Evolutionary conservation across 2,329 filamentous ascomycete species (phyloP).

Genomic region (Pyrenochaeta sp.): DNA sequence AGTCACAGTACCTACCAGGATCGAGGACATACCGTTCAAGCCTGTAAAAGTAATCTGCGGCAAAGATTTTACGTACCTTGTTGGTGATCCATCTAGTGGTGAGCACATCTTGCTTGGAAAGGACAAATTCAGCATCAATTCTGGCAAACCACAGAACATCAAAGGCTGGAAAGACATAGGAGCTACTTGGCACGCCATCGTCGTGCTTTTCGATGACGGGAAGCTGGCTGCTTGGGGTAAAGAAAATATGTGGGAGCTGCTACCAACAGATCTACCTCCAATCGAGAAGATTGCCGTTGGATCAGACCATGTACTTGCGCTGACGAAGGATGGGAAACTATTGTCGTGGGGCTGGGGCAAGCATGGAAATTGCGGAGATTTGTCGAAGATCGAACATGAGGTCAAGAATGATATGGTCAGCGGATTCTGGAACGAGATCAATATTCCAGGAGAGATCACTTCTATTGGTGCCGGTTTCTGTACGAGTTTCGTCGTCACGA

Average conservation of each 20-base stretch:
- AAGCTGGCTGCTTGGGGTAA: slow-evolving; percentile 78
- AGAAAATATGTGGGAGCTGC: slow-evolving; percentile 83
- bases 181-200: slow-evolving; percentile 85
- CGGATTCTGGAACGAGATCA: slow-evolving; percentile 41
- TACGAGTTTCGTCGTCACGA: slow-evolving; percentile 38
- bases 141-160: slow-evolving; percentile 62
- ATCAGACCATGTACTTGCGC: slow-evolving; percentile 86
- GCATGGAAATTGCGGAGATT: slow-evolving; percentile 88
- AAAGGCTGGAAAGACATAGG: slow-evolving; percentile 72
- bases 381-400: slow-evolving; percentile 16
- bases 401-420: slow-evolving; percentile 39
- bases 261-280: slow-evolving; percentile 67
- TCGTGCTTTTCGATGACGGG: slow-evolving; percentile 70
- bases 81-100: slow-evolving; percentile 63
- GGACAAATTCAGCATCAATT: slow-evolving; percentile 75
- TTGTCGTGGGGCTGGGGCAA: slow-evolving; percentile 96
- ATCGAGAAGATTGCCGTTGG: slow-evolving; percentile 76
- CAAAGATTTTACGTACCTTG: slow-evolving; percentile 83
- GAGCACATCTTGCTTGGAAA: slow-evolving; percentile 74
- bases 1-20: slow-evolving; percentile 30
- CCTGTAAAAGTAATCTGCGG: slow-evolving; percentile 77
- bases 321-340: slow-evolving; percentile 71
- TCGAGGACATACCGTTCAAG: slow-evolving; percentile 63
- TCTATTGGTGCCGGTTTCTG: slow-evolving; percentile 39
- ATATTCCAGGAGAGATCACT: slow-evolving; percentile 28